Evolutionary conservation across 2,329 filamentous ascomycete genomes (phyloP), one percentile per base, ranked within the genome.

Genomic region (Cladosporium sp.): DNA sequence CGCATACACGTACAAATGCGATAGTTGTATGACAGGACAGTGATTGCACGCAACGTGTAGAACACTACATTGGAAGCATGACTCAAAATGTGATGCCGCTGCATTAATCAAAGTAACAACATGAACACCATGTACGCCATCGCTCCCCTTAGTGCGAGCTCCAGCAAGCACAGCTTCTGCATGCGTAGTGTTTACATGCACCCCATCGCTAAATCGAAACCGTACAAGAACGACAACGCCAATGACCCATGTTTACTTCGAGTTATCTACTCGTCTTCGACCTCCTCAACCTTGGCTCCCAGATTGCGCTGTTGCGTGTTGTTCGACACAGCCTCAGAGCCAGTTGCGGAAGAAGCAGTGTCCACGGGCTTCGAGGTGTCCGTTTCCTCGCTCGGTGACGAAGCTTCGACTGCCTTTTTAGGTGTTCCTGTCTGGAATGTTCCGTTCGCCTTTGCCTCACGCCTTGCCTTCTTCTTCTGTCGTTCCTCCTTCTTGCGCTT

Each of bases 401-500:
- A 59, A 20, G 58, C 57, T 55, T 52, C 36, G 17, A 47, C 50
- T 15, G 51, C 56, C 36, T 61, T 62, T 45, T 64, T 51, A n/a
- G 54, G 58, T 36, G 51, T 54, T 22, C 22, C 57, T 11, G 39
- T 51, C 64, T 25, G 55, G 59, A 52, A 52, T 58, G 47, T 66
- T 17, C 65, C 67, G 15, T 63, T 62, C n/a, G 64, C 66, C 58
- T 69, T 70, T 12, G 66, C 66, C 54, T 68, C 69, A 40, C 66
- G 61, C 43, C 67, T 68, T 3, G 66, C 67, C 60, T 68, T 69
- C 64, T 72, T 72, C 51, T 61, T 61, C 50, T 65, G 59, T 8
- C 69, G 49, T 59, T 73, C 70, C 17, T 68, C 65, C 65, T 73
- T 72, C 68, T 74, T 74, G 12, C 71, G 65, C 64, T 68, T 68